These are phyloP conservation scores for Penicillium lagena DNA, from an alignment of 495 filamentous ascomycete genomes.

Conservation along the genomic window DNA sequence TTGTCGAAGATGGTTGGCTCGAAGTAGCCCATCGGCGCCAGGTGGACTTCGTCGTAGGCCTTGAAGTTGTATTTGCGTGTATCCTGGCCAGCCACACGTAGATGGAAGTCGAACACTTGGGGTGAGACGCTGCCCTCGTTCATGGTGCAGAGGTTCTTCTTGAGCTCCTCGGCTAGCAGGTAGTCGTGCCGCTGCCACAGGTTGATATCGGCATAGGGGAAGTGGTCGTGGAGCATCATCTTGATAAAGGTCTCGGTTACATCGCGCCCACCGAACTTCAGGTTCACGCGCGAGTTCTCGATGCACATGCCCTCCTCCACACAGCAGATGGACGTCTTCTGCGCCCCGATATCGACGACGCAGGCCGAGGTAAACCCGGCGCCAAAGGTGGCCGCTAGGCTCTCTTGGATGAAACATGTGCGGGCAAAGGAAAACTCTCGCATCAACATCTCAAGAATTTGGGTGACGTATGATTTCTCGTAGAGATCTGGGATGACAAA, in stretches of 20 bases:
- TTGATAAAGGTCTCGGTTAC: conserved; percentile 91
- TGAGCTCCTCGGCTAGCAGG: conserved; percentile 88
- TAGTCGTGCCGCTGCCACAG: conserved; percentile 87
- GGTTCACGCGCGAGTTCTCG: conserved; percentile 85
- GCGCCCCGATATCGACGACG: conserved; percentile 92
- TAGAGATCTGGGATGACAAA: conserved; percentile 95
- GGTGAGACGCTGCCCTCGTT: conserved; percentile 77
- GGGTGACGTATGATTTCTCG: conserved; percentile 85
- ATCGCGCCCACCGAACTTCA: conserved; percentile 89
- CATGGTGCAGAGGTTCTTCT: conserved; percentile 82
- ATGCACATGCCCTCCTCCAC: conserved; percentile 95
- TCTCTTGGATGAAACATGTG: conserved; percentile 93
- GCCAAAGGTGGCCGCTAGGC: conserved; percentile 89
- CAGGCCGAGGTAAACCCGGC: conserved; percentile 89
- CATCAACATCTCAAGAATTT: conserved; percentile 74
- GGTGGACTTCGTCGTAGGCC: conserved; percentile 86
- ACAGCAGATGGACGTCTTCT: conserved; percentile 96
- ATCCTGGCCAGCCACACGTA: conserved; percentile 79
- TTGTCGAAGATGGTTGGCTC: conserved; percentile 83
- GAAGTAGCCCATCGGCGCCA: conserved; percentile 87
- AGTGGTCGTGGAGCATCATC: conserved; percentile 94
- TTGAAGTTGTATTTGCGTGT: conserved; percentile 91
- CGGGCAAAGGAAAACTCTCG: conserved; percentile 81
- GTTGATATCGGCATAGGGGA: conserved; percentile 92
- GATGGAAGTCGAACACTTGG: conserved; percentile 76